These are phyloP conservation scores for Termitomyces eurrhizus DNA, from an alignment of 768 basidiomycete genomes.

Conservation along the genomic window DNA sequence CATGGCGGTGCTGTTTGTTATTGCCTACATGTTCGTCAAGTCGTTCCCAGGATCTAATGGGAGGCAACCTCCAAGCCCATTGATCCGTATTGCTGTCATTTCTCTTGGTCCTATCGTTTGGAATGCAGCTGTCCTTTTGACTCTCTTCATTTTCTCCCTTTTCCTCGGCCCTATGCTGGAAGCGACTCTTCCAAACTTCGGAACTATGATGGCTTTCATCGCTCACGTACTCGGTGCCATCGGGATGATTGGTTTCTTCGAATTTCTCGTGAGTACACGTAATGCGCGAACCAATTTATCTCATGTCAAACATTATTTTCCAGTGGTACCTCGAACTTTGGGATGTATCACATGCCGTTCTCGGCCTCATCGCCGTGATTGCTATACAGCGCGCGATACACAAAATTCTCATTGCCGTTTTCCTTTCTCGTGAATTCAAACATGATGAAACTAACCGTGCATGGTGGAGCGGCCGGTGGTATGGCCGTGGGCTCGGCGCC, in stretches of 20 bases:
- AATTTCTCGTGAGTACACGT: slow-evolving; percentile 73
- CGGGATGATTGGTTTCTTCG: slow-evolving; percentile 92
- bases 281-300: background rate
- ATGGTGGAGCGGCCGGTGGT: slow-evolving; percentile 99
- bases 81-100: slow-evolving; percentile 92
- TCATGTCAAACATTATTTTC: slow-evolving; percentile 14
- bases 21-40: slow-evolving; percentile 92
- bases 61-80: slow-evolving; percentile 68
- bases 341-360: slow-evolving; percentile 88
- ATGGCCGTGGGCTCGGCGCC: slow-evolving; percentile 86
- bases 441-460: slow-evolving; percentile 98
- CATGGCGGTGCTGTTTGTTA: slow-evolving; percentile 82
- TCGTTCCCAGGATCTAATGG: slow-evolving; percentile 69
- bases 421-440: slow-evolving; percentile 97
- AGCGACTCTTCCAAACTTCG: slow-evolving; percentile 82
- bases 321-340: slow-evolving; percentile 95
- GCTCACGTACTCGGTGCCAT: slow-evolving; percentile 80
- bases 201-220: slow-evolving; percentile 86
- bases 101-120: slow-evolving; percentile 93
- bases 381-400: slow-evolving; percentile 89
- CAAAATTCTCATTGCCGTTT: slow-evolving; percentile 91
- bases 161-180: slow-evolving; percentile 92
- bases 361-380: slow-evolving; percentile 90
- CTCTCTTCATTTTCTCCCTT: slow-evolving; percentile 86
- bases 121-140: slow-evolving; percentile 85